Conservation (phyloP, 805 yeast species). For the Sugiyamaella americana region DNA sequence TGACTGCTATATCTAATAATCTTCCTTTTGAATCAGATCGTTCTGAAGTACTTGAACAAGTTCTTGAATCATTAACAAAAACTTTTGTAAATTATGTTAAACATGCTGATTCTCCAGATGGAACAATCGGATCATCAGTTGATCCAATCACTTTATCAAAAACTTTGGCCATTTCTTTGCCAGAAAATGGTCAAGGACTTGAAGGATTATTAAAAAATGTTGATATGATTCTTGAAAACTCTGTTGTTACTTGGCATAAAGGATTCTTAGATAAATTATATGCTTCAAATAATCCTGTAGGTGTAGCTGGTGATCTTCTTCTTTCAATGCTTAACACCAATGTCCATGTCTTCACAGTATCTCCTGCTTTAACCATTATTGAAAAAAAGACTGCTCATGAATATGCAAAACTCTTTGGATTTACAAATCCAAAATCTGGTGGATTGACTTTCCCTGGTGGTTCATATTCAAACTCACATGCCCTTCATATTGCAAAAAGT, state of each 20-base stretch:
- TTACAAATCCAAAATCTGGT: slow-evolving; percentile 49
- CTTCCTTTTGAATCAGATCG: slow-evolving; percentile 35
- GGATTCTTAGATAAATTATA: slow-evolving; percentile 80
- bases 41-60: slow-evolving; percentile 49
- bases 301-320: slow-evolving; percentile 65
- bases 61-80: slow-evolving; percentile 47
- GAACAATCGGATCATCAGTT: slow-evolving; percentile 41
- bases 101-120: slow-evolving; percentile 38
- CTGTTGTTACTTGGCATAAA: slow-evolving; percentile 82
- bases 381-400: slow-evolving; percentile 62
- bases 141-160: slow-evolving; percentile 44
- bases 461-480: slow-evolving; percentile 77
- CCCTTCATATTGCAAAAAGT: slow-evolving; percentile 70
- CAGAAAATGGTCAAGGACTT: slow-evolving; percentile 36
- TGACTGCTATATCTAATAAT: neutral
- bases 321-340: slow-evolving; percentile 71
- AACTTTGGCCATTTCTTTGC: slow-evolving; percentile 34
- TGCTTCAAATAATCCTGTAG: slow-evolving; percentile 82
- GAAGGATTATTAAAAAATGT: slow-evolving; percentile 45
- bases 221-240: slow-evolving; percentile 53
- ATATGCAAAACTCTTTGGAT: slow-evolving; percentile 66
- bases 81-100: slow-evolving; percentile 51
- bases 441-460: slow-evolving; percentile 87
- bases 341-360: slow-evolving; percentile 76
- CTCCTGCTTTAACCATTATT: slow-evolving; percentile 70